These are phyloP conservation scores for Euphrasia confusa DNA, from an alignment of 257 asterid genomes.

Conservation along the genomic window DNA sequence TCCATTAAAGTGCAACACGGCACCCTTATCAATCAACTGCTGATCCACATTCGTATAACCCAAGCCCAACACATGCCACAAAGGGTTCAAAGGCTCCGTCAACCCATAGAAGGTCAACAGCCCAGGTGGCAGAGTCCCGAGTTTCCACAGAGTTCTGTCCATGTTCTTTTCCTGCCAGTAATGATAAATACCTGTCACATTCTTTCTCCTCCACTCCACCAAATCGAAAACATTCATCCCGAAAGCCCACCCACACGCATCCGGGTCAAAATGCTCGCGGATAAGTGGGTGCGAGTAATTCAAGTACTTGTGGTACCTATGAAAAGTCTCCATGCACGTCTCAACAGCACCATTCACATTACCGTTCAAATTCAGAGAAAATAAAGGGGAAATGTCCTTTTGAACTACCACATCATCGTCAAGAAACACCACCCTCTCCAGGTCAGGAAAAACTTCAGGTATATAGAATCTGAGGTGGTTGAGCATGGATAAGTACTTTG, in stretches of 20 bases:
- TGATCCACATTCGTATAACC: constrained; percentile 57
- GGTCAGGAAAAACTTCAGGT: constrained; percentile 55
- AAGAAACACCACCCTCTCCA: constrained; percentile 50
- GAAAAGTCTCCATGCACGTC: constrained; percentile 67
- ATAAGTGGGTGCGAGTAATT: constrained; percentile 70
- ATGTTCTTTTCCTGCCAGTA: constrained; percentile 69
- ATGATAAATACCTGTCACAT: constrained; percentile 57
- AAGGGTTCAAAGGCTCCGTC: constrained; percentile 53
- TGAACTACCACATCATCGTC: constrained; percentile 65
- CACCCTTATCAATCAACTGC: constrained; percentile 51
- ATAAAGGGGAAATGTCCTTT: constrained; percentile 45
- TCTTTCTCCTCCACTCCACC: constrained; percentile 55
- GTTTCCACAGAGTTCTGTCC: constrained; percentile 59
- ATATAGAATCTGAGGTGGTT: constrained; percentile 66
- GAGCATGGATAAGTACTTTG: constrained; percentile 61
- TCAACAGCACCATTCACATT: constrained; percentile 68
- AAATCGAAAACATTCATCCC: constrained; percentile 66
- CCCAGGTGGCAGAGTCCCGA: constrained; percentile 66
- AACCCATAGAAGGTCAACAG: constrained; percentile 55
- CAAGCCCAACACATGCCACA: constrained; percentile 64
- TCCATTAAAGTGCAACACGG: constrained; percentile 66
- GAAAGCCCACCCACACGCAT: constrained; percentile 68
- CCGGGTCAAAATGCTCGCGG: constrained; percentile 59
- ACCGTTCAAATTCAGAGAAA: constrained; percentile 48
- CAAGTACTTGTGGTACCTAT: constrained; percentile 58